These are phyloP conservation scores for Eucalyptus pauciflora DNA, from an alignment of 345 rosid genomes.

Conservation along the genomic window DNA sequence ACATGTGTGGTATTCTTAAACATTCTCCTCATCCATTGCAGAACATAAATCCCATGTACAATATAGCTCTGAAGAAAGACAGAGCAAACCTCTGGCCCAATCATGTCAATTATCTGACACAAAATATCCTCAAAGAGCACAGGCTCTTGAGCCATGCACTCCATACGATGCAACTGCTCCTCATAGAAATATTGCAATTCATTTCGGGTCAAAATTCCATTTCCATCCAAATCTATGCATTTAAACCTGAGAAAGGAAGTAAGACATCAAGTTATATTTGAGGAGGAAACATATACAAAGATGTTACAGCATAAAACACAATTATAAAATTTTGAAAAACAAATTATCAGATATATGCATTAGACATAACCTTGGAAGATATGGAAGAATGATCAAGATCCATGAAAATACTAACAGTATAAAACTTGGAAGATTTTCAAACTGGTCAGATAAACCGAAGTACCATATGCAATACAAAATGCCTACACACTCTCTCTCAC, in stretches of 20 bases:
- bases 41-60: not conserved
- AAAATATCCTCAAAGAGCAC: slow-evolving; percentile 74
- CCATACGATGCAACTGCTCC: slow-evolving; percentile 88
- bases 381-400: not conserved
- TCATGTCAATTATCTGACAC: slow-evolving; percentile 88
- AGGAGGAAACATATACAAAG: not conserved
- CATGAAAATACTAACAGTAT: not conserved
- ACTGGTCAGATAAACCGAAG: not conserved
- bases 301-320: not conserved
- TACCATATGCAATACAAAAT: not conserved
- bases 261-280: not conserved
- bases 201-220: slow-evolving; percentile 68
- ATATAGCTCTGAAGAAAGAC: not conserved
- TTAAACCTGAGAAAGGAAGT: slow-evolving; percentile 50
- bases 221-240: slow-evolving; percentile 83
- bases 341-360: not conserved
- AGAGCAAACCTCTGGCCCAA: slow-evolving; percentile 59
- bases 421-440: not conserved
- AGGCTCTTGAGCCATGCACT: slow-evolving; percentile 71
- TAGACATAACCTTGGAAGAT: not conserved
- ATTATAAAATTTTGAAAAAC: not conserved
- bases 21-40: not conserved
- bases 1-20: not conserved
- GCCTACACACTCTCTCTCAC: not conserved
- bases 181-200: slow-evolving; percentile 85